Evolutionary conservation across 257 asterid genomes (phyloP), one percentile per base, ranked within the genome.

Genomic region (Coffea canephora): DNA sequence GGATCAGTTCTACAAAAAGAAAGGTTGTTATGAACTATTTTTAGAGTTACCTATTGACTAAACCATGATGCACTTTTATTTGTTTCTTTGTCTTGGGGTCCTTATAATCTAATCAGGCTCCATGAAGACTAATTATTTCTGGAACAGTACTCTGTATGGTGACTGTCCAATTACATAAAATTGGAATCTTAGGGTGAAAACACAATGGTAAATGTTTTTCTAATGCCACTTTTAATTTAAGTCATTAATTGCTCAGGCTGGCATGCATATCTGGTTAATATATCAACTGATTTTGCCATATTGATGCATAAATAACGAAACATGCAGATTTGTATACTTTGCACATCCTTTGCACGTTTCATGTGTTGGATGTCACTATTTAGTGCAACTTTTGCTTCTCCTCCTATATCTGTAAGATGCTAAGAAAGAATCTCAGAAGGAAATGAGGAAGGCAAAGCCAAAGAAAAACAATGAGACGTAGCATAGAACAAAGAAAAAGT

Each of bases 111-210:
- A 19, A 70, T 21, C 9, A 19, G 55, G 54, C 74, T 41, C 55
- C 15, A 11, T 21, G 14, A n/a, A 21, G 25, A 9, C 36, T 27
- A 66, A 57, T 11, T 31, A 27, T 66, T 66, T 66, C 27, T 21
- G 34, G n/a, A 41, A 8, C 55, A 70, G 14, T 70, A 43, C 25
- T 43, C 4, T 1, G 31, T 70, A 6, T 69, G 13, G 50, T 6
- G 50, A 69, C 50, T 69, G 36, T 25, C 39, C 50, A 69, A 39
- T 69, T 69, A 69, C n/a, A 16, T 69, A 50, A 69, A 69, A 69
- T 15, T 69, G 19, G 27, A 14, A 16, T 16, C 11, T 39, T 8
- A 14, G 73, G 16, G 72, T 8, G 25, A 68, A 36, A 36, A 31
- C 43, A 36, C 49, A 68, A 43, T 68, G 23, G 18, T 68, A 62